Evolutionary conservation across 805 yeast species (phyloP).

Genomic region (Brettanomyces nanus): DNA sequence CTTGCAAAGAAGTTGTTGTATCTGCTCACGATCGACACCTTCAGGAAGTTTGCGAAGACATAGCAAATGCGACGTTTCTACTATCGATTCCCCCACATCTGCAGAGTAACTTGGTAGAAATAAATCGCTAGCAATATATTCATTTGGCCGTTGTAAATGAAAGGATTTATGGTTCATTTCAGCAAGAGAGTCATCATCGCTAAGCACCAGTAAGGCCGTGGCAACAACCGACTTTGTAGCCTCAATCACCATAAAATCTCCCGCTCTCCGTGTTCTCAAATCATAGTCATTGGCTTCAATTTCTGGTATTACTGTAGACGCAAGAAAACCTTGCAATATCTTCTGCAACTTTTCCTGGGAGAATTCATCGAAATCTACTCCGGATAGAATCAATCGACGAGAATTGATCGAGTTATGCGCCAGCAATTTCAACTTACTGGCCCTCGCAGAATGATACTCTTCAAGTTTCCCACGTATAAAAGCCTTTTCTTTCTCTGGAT

Average conservation of each 20-base stretch:
- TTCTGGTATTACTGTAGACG: conserved; percentile 35
- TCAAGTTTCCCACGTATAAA: neutral
- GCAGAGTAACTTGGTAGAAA: conserved; percentile 42
- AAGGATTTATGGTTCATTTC: conserved; percentile 26
- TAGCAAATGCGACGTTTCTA: conserved; percentile 20
- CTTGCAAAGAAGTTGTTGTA: conserved; percentile 33
- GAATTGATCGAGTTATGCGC: conserved; percentile 22
- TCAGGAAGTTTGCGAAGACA: conserved; percentile 35
- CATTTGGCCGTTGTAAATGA: conserved; percentile 35
- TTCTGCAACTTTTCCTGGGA: conserved; percentile 31
- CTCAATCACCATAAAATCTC: conserved; percentile 35
- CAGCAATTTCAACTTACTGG: conserved; percentile 6
- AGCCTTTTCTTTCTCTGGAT: neutral
- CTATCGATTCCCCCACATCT: conserved; percentile 35
- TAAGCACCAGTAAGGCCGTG: conserved; percentile 42
- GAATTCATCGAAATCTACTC: conserved; percentile 11
- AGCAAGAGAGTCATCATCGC: conserved; percentile 26
- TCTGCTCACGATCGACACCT: conserved; percentile 33
- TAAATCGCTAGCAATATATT: conserved; percentile 35
- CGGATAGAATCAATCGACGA: conserved; percentile 17
- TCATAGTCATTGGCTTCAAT: conserved; percentile 23
- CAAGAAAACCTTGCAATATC: conserved; percentile 36
- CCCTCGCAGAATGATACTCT: neutral
- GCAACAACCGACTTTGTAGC: conserved; percentile 45
- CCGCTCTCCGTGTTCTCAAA: conserved; percentile 22